Base-by-base conservation (phyloP, 2,329 filamentous ascomycete species). In the Pseudogymnoascus sp. region DNA sequence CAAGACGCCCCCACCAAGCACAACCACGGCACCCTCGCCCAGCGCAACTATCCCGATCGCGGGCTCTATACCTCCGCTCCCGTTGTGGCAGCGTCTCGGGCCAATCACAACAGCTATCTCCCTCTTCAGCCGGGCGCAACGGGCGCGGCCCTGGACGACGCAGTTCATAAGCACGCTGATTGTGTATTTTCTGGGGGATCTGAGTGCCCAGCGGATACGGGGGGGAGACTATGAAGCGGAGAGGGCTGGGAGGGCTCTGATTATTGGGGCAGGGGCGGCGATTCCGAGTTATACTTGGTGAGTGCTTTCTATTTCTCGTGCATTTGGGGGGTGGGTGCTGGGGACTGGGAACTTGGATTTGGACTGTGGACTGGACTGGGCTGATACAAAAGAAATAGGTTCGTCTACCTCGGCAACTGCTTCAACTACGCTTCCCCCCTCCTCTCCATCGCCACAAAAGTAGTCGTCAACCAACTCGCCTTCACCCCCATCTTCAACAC, bases 241-340 rank as follows among this genome's bases (percentile, higher is more conserved):
- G 63, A 82, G 91, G 50, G 93, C 91, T 0, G 72, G 83, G 63
- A 81, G 92, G 61, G 88, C 90, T 64, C 75, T 96, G 70, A 72
- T 86, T 2, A 93, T 96, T 63, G 91, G 91, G 3, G 85, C 83
- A 1, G 77, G 88, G 59, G 84, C 83, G 10, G 86, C 88, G 17
- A 90, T 96, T 64, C 93, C 93, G 0, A 84, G 83, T 53, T 96
- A 93, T 73, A 84, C 85, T 70, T 96, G 92, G 92, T 96, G 80
- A 66, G 81, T 70, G 15, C 23, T 42, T 42, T 60, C 19, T 60
- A 17, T 29, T 50, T 42, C 23, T 26, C 23, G 3, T 26, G 23
- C 6, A 26, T 26, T n/a, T n/a, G n/a, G n/a, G n/a, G n/a, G 31
- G 11, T 35, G 60, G 23, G 53, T 61, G 19, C 26, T 38, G 60